Evolutionary conservation across 768 basidiomycete species (phyloP), one percentile per base, ranked within the genome.

Genomic region (Rhodotorula toruloides): DNA sequence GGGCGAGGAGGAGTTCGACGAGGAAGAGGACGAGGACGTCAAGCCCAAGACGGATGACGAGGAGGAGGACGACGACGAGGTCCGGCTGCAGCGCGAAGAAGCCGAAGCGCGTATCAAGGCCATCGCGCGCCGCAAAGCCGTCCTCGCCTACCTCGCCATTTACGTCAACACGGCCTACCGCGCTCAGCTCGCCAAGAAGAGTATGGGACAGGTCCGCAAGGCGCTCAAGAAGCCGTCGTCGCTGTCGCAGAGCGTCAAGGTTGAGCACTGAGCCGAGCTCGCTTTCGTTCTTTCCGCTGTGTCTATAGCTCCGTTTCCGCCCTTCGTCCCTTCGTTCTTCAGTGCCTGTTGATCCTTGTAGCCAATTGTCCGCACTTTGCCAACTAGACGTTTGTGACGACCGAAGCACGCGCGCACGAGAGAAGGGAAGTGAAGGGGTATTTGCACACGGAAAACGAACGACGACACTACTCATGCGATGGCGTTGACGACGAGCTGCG

Each of bases 401-500:
- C n/a, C n/a, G n/a, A n/a, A n/a, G n/a, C n/a, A n/a, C n/a, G n/a
- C n/a, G n/a, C n/a, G n/a, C n/a, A n/a, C n/a, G 40, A 34, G 42
- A 27, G 14, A 49, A 21, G 12, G 39, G 16, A 31, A 54, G 42
- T 25, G 21, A 25, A 36, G 21, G 44, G 43, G 36, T 47, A 47
- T 58, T 49, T 39, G 25, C 46, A 58, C 48, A 42, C 11, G 22
- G 46, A 50, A 21, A 40, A 11, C 6, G 37, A 40, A 10, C 25
- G 32, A n/a, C 13, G 27, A 34, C 11, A 11, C 6, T 34, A 44
- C 32, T 55, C 47, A 76, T 29, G 68, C 85, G 73, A 99, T 91
- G 52, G 96, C 94, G 42, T 88, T 83, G 64, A 99, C 83, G 29
- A 98, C 90, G 54, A 99, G 83, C 71, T 86, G 83, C 74, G 90